Base-by-base conservation (phyloP, 192 early-diverging fungal genomes). In the Coemansia umbellata region DNA sequence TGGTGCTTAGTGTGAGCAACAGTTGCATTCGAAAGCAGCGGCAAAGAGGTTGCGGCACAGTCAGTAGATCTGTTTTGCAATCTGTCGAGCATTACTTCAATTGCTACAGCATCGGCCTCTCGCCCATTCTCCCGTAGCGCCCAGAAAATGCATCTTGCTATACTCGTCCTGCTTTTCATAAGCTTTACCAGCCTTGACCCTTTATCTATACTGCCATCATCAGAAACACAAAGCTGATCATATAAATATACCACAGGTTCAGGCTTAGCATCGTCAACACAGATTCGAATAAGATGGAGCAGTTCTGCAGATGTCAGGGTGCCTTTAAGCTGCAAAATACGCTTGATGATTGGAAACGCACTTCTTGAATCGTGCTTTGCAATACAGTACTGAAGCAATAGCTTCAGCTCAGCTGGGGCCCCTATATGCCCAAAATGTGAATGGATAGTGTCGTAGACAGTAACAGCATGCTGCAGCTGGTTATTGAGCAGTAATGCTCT, bases 401-500 rank as follows among this genome's bases (percentile, higher is more conserved):
- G 37, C 17, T 24, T 31, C 15, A 69, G 37, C 21, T 51, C 37
- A 0, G 49, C 14, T 8, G 42, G 33, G 0, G 31, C 26, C 28
- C 63, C 59, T 4, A 28, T 18, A n/a, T 53, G 13, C 4, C 15
- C 35, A n/a, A 42, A 58, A 8, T 58, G 41, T 5, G 42, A 5
- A 14, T 52, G 42, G 11, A 51, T 21, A 19, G 32, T 56, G 54
- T 54, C 39, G 45, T 69, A 53, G 7, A 58, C 55, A 1, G 17
- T 27, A 1, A 69, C 21, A 8, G 66, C 66, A n/a, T 53, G 40
- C 2, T 28, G 21, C 6, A 62, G 35, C 23, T 44, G 66, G 37
- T 62, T 24, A 42, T 55, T 47, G n/a, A 24, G 37, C 18, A 69
- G 45, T 37, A 69, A 26, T 3, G 55, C 50, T 4, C 66, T 31